Percentiles rank a stretch among this genome's conserved stretches.
Evolutionary conservation across 2,329 filamentous ascomycete genomes (phyloP).

Genomic region (Calonectria honghensis): DNA sequence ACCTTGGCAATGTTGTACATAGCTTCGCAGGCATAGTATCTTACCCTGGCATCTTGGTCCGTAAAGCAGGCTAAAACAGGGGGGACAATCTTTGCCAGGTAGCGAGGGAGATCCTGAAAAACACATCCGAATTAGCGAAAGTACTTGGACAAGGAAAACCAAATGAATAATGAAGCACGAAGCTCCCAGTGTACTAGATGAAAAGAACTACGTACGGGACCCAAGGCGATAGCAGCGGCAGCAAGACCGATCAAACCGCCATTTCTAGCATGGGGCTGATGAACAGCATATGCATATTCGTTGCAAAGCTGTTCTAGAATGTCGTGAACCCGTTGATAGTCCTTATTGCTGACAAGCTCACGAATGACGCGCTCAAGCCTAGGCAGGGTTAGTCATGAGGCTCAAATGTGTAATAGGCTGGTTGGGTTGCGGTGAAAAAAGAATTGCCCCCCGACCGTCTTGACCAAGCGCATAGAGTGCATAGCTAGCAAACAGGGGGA

Average conservation of each 20-base stretch:
- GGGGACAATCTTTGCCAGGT: conserved; percentile 94
- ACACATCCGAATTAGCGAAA: background rate
- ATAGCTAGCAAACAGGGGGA: conserved; percentile 12
- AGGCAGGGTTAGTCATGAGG: conserved; percentile 41
- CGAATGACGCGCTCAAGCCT: conserved; percentile 94
- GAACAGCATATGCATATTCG: conserved; percentile 97
- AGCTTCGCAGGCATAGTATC: conserved; percentile 99
- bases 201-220: conserved; percentile 78
- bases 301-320: conserved; percentile 98
- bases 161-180: background rate
- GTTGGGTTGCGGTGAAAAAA: conserved; percentile 17
- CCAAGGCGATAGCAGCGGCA: conserved; percentile 95
- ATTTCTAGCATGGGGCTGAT: conserved; percentile 97
- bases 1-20: conserved; percentile 99
- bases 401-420: conserved; percentile 6
- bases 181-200: background rate
- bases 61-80: conserved; percentile 98
- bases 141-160: background rate
- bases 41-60: conserved; percentile 96
- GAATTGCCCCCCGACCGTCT: background rate
- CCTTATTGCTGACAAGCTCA: conserved; percentile 84
- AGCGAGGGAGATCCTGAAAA: conserved; percentile 88
- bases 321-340: conserved; percentile 86
- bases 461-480: background rate
- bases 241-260: conserved; percentile 96